Evolutionary conservation across 768 basidiomycete genomes (phyloP).

Genomic region (Crassisporium funariophilum): DNA sequence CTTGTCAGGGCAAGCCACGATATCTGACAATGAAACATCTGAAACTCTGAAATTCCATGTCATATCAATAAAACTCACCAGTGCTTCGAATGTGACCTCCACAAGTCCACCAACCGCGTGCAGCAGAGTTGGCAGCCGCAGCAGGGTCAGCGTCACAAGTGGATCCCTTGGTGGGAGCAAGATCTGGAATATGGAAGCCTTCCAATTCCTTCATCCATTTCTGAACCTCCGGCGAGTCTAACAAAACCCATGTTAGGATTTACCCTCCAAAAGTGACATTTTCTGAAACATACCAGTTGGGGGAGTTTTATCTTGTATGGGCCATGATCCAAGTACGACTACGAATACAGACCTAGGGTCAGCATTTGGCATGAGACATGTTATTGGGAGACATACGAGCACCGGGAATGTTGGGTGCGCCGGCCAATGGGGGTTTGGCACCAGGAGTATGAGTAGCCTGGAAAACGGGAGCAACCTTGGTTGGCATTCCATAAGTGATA

Average conservation of each 20-base stretch:
- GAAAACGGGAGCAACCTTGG: constrained; percentile 46
- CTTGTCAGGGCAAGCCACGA: constrained; percentile 68
- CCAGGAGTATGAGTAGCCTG: constrained; percentile 60
- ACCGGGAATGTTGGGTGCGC: constrained; percentile 63
- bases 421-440: constrained; percentile 58
- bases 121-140: constrained; percentile 53
- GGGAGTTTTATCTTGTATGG: constrained; percentile 64
- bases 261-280: not conserved
- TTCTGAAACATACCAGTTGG: constrained; percentile 48
- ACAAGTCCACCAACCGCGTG: constrained; percentile 90
- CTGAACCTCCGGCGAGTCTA: constrained; percentile 61
- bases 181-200: constrained; percentile 65
- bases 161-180: constrained; percentile 63
- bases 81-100: constrained; percentile 63
- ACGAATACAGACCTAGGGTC: not conserved
- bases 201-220: constrained; percentile 78
- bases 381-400: constrained; percentile 43
- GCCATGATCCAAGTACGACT: constrained; percentile 47
- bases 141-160: constrained; percentile 60
- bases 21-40: constrained; percentile 43
- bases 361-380: not conserved
- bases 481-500: constrained; percentile 66
- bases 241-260: not conserved
- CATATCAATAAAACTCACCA: constrained; percentile 34
- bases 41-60: too few relatives aligned